Percentiles rank a stretch among this genome's conserved stretches.
Conservation (phyloP, 352 stramenopile genomes). For the Phytophthora uliginosa region DNA sequence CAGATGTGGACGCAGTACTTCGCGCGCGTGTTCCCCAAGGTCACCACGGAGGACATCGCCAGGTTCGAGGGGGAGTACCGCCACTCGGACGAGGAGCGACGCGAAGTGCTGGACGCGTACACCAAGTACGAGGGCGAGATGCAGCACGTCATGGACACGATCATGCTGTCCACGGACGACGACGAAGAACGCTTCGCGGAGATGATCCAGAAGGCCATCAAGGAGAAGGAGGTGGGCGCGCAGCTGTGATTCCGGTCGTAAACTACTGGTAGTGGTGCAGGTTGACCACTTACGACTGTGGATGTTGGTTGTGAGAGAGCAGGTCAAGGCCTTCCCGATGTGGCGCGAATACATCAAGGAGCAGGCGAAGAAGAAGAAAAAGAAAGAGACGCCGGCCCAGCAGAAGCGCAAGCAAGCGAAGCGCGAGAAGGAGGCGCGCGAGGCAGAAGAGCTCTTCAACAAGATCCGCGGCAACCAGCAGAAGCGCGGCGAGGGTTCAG, state of each 20-base stretch:
- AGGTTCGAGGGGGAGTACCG: conserved; percentile 86
- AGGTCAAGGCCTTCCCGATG: conserved; percentile 49
- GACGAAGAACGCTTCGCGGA: conserved; percentile 74
- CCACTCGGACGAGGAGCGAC: conserved; percentile 85
- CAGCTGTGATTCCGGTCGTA: too few species aligned
- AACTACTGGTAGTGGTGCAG: neutral
- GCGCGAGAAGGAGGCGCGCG: conserved; percentile 62
- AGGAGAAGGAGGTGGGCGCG: conserved; percentile 39
- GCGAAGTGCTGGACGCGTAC: conserved; percentile 87
- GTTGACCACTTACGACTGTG: neutral
- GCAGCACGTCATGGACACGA: conserved; percentile 79
- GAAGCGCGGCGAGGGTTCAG: conserved; percentile 38
- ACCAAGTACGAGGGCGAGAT: conserved; percentile 83
- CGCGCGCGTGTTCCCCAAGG: conserved; percentile 88
- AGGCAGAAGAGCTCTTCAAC: conserved; percentile 71
- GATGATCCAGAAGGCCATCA: conserved; percentile 78
- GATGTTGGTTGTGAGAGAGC: conserved; percentile 4
- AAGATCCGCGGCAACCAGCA: conserved; percentile 70
- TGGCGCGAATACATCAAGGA: conserved; percentile 63
- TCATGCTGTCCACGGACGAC: conserved; percentile 91
- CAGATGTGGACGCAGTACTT: conserved; percentile 92
- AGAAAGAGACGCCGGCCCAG: conserved; percentile 38
- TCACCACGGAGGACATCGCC: conserved; percentile 83
- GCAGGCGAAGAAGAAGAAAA: conserved; percentile 50
- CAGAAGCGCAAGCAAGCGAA: conserved; percentile 63